Conservation (phyloP, 106 monocot genomes). For the Acorus gramineus region DNA sequence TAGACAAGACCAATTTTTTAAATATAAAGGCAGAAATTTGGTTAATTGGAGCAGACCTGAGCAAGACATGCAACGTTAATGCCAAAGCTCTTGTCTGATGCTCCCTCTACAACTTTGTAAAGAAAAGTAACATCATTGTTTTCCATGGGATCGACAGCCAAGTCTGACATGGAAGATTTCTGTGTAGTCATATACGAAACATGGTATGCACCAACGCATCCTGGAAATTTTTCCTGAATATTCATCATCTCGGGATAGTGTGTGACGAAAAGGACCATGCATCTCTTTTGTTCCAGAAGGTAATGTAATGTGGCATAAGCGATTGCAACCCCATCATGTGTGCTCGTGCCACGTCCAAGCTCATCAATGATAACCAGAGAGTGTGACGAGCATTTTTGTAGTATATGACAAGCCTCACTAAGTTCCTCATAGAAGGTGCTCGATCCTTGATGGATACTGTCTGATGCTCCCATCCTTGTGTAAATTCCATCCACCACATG, state of each 20-base stretch:
- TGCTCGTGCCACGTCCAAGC: constrained; percentile 94
- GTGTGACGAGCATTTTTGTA: constrained; percentile 49
- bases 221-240: constrained; percentile 52
- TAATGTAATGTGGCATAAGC: constrained; percentile 78
- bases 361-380: constrained; percentile 97
- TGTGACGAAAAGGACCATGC: constrained; percentile 84
- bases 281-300: constrained; percentile 65
- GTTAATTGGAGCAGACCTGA: constrained; percentile 41
- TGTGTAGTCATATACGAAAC: constrained; percentile 70
- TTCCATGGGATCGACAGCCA: constrained; percentile 3
- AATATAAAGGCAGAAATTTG: background rate
- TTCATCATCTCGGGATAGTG: constrained; percentile 85
- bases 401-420: constrained; percentile 67
- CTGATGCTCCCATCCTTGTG: constrained; percentile 93
- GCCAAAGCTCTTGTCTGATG: constrained; percentile 93
- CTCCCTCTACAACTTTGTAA: constrained; percentile 74
- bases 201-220: constrained; percentile 69
- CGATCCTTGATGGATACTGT: constrained; percentile 75
- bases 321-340: constrained; percentile 95
- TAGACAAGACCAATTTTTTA: background rate
- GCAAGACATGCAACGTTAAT: constrained; percentile 93
- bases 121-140: constrained; percentile 71
- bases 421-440: constrained; percentile 95
- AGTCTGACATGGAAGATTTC: constrained; percentile 17
- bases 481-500: constrained; percentile 77